Percentiles rank a stretch among this genome's conserved stretches.
Conservation (phyloP, 257 asterid species). For the Nicotiana attenuata region DNA sequence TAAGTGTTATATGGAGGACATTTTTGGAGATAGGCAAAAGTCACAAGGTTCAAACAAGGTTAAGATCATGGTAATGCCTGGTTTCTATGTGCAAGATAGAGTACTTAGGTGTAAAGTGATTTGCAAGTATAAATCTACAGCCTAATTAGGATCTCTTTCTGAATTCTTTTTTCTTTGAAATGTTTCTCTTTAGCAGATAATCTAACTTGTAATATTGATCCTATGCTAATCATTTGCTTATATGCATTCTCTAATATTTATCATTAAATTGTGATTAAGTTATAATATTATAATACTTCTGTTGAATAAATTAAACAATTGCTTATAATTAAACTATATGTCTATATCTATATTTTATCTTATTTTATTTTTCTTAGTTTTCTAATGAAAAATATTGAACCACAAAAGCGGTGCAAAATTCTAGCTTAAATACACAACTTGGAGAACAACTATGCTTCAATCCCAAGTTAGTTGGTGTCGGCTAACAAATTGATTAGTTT, state of each 20-base stretch:
- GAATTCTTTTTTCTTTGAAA: background rate
- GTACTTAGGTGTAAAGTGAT: conserved; percentile 79
- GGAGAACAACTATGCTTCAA: background rate
- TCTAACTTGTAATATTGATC: background rate
- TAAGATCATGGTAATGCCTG: conserved; percentile 88
- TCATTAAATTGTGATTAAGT: background rate
- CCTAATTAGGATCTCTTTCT: conserved; percentile 9
- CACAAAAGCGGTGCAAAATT: background rate
- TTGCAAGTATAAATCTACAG: conserved; percentile 59
- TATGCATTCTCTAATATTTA: background rate
- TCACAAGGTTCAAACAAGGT: conserved; percentile 49
- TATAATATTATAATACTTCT: background rate
- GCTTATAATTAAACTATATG: background rate
- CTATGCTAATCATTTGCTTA: background rate
- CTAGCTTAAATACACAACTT: background rate
- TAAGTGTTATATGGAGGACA: conserved; percentile 66
- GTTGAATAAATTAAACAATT: background rate
- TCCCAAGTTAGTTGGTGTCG: background rate
- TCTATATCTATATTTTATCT: background rate
- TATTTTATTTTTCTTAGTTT: background rate
- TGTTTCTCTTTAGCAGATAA: too few relatives aligned
- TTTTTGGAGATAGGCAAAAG: conserved; percentile 49
- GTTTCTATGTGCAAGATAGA: conserved; percentile 68
- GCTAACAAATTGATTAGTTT: background rate
- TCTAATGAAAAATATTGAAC: background rate